A percentile compares a stretch with the other conserved stretches of the same genome.
Evolutionary conservation across 2,329 filamentous ascomycete genomes (phyloP).

Genomic region (Hyphodiscus sp.): DNA sequence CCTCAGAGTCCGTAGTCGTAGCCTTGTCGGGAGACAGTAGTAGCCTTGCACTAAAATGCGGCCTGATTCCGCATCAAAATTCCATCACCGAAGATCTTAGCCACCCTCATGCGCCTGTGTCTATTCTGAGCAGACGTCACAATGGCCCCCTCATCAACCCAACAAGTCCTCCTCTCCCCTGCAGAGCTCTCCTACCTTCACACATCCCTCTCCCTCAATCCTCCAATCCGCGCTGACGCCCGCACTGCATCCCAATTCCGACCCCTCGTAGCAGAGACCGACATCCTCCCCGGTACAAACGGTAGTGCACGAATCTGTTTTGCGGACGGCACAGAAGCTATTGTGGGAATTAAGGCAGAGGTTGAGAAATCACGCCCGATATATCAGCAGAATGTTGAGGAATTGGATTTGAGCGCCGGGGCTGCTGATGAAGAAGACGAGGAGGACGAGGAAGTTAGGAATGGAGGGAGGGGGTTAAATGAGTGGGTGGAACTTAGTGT

Average conservation of each 20-base stretch:
- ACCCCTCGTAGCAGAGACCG: conserved; percentile 81
- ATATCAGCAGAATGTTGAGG: conserved; percentile 19
- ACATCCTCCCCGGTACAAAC: conserved; percentile 82
- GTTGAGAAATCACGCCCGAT: conserved; percentile 62
- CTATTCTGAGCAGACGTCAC: neutral
- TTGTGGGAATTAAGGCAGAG: conserved; percentile 93
- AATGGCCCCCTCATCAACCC: conserved; percentile 49
- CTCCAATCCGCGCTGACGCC: conserved; percentile 85
- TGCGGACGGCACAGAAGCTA: conserved; percentile 88
- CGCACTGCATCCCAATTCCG: conserved; percentile 81
- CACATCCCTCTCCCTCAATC: conserved; percentile 71
- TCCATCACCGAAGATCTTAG: neutral
- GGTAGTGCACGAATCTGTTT: conserved; percentile 92
- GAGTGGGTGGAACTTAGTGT: conserved; percentile 85
- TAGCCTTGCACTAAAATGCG: conserved; percentile 14
- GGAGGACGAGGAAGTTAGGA: conserved; percentile 35
- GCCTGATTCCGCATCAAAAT: conserved; percentile 3
- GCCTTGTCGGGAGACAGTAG: neutral
- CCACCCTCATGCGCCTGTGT: too few relatives aligned
- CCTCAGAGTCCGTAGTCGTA: neutral
- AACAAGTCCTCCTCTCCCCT: conserved; percentile 76
- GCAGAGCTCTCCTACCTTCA: conserved; percentile 96
- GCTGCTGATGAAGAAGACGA: conserved; percentile 31
- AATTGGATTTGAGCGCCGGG: conserved; percentile 20
- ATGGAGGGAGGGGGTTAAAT: conserved; percentile 38